Evolutionary conservation across 1,284 basidiomycete species (phyloP).

Genomic region (Ceratobasidium sp.): DNA sequence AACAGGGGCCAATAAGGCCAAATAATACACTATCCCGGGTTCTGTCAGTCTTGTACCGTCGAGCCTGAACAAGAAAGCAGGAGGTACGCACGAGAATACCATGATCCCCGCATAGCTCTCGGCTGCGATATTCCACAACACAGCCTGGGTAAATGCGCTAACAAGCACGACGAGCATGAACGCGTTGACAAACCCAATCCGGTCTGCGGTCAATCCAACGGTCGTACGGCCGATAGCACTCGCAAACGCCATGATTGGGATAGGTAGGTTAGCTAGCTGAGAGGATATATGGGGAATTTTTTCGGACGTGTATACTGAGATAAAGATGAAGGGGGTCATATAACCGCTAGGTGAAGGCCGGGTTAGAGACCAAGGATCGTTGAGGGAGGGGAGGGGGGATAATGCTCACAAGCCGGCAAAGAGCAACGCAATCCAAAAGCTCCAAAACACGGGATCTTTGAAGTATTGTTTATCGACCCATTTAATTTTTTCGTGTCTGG

Average conservation of each 20-base stretch:
- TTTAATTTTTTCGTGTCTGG: constrained; percentile 46
- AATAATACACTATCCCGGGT: constrained; percentile 12
- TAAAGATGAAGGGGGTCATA: constrained; percentile 49
- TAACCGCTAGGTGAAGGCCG: background rate
- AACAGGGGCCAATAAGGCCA: constrained; percentile 49
- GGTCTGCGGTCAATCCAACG: constrained; percentile 49
- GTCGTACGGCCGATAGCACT: constrained; percentile 48
- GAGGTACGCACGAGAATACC: constrained; percentile 47
- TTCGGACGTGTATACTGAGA: constrained; percentile 49
- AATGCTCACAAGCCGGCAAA: constrained; percentile 42
- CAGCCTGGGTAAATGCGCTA: constrained; percentile 49
- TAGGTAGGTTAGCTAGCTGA: constrained; percentile 48
- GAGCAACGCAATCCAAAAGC: constrained; percentile 43
- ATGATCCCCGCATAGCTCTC: constrained; percentile 48
- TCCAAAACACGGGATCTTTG: constrained; percentile 48
- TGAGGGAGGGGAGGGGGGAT: background rate
- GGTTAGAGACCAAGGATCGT: constrained; percentile 18
- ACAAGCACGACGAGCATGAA: constrained; percentile 49
- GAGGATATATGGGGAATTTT: constrained; percentile 44
- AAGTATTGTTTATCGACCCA: constrained; percentile 47
- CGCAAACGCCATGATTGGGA: constrained; percentile 48
- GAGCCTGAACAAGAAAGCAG: background rate
- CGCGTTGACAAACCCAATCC: constrained; percentile 49
- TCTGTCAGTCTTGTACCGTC: background rate
- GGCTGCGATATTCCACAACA: constrained; percentile 51